Conservation (phyloP, 2,329 filamentous ascomycete genomes). For the Xylaria sp. region DNA sequence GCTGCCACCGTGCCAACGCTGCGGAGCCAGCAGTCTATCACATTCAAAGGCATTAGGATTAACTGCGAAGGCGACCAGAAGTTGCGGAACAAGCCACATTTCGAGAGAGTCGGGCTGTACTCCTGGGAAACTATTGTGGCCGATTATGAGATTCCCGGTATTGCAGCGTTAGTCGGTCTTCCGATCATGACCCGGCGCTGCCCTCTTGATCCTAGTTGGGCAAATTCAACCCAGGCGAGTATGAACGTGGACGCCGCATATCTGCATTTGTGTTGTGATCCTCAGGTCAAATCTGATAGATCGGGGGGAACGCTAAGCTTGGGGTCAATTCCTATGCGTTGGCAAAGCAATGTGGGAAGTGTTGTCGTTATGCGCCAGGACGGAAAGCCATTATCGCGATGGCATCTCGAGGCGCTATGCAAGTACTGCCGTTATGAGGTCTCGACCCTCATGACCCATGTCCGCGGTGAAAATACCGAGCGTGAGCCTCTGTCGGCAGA, state of each 20-base stretch:
- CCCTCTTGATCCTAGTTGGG: slow-evolving; percentile 31
- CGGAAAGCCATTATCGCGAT: slow-evolving; percentile 23
- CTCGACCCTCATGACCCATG: neutral
- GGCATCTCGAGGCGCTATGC: slow-evolving; percentile 27
- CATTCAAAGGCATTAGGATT: slow-evolving; percentile 36
- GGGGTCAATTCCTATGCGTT: neutral
- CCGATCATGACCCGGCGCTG: slow-evolving; percentile 35
- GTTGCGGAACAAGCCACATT: slow-evolving; percentile 33
- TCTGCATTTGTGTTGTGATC: slow-evolving; percentile 4
- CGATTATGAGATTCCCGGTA: slow-evolving; percentile 30
- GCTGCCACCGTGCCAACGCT: neutral
- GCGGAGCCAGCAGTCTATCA: neutral
- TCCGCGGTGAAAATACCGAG: neutral
- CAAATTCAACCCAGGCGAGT: neutral
- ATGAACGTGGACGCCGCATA: neutral
- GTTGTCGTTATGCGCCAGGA: slow-evolving; percentile 22
- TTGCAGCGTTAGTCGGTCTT: slow-evolving; percentile 35
- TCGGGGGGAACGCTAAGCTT: neutral
- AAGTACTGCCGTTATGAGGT: slow-evolving; percentile 17
- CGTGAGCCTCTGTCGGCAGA: slow-evolving; percentile 15
- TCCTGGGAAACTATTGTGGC: slow-evolving; percentile 22
- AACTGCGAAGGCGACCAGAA: slow-evolving; percentile 38
- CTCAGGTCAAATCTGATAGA: neutral
- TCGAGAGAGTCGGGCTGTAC: slow-evolving; percentile 34
- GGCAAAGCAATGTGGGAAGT: neutral